Evolutionary conservation across 371 early-diverging fungal genomes (phyloP), one percentile per base, ranked within the genome.

Genomic region (Mucor velutinosus): DNA sequence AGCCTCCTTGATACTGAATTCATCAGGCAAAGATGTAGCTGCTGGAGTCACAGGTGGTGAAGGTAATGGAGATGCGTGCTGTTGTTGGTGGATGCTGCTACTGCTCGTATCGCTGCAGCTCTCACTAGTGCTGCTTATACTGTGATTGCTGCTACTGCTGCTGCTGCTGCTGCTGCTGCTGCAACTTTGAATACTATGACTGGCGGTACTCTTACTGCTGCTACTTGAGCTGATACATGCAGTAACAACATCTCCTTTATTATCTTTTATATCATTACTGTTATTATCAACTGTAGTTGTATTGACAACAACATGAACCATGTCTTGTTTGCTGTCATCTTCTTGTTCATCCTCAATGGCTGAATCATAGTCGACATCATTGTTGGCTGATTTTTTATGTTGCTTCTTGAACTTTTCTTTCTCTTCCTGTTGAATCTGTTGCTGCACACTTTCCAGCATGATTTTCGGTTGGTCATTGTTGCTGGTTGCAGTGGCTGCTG

Each of bases 371-470:
- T 62, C 62, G 7, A 35, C 55, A 27, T 51, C 63, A 29, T 62
- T 33, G 19, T 6, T 30, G 7, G 15, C 45, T 43, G 0, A 14
- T 14, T 62, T 45, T 25, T 12, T 51, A 25, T 51, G 51, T 12
- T 51, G 21, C 11, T 58, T 45, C 21, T 30, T 41, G 12, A 30
- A 43, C 21, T 65, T 39, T 33, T 47, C 33, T 6, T 59, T 33
- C 8, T 49, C 33, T 49, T 58, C 60, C 3, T 58, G n/a, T 32
- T 64, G 64, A 14, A 64, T 41, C 25, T 64, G 59, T 32, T 53
- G 55, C 21, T 67, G 66, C 7, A 66, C 66, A 53, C 60, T 61
- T 32, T 67, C 67, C 15, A 61, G 15, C 67, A 67, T 61, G 8
- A 61, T 61, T 12, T 35, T 55, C 1, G 60, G 60, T 35, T 60